A percentile compares a stretch with the other conserved stretches of the same genome.
Evolutionary conservation across 148 eudicot species (phyloP).

Genomic region (Rhododendron ovatum): DNA sequence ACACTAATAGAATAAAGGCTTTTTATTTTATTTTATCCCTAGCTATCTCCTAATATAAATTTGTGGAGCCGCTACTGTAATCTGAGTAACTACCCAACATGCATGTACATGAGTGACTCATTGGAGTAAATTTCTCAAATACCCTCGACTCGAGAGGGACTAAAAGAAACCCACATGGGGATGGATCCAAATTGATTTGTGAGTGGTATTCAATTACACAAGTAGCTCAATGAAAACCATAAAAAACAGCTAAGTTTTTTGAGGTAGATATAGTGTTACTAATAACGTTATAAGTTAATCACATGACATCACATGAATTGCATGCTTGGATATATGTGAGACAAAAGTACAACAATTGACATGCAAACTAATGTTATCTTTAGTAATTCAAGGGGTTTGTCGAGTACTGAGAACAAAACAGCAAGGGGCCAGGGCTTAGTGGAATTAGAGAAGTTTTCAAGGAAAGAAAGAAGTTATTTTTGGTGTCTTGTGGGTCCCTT

Average conservation of each 20-base stretch:
- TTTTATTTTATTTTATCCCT: no score
- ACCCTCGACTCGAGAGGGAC: neutral
- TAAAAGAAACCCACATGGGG: neutral
- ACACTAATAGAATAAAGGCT: no score
- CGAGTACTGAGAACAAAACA: neutral
- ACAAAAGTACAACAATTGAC: neutral
- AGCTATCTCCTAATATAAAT: no score
- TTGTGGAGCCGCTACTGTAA: no score
- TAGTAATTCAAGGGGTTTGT: neutral
- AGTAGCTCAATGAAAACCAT: constrained; percentile 11
- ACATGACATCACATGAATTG: neutral
- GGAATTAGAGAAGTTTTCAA: no score
- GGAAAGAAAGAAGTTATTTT: no score
- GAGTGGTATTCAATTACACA: neutral
- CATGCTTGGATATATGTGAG: neutral
- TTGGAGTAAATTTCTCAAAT: neutral
- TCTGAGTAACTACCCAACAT: neutral
- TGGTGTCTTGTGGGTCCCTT: no score
- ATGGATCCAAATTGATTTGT: neutral
- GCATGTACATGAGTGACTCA: neutral
- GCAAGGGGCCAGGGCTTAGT: neutral
- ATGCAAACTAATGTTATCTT: neutral
- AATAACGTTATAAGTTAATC: neutral
- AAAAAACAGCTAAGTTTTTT: neutral
- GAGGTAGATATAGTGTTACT: neutral